A percentile compares a stretch with the other conserved stretches of the same genome.
These are phyloP conservation scores for Rhododendron henanense DNA, from an alignment of 148 eudicot genomes.

Conservation along the genomic window DNA sequence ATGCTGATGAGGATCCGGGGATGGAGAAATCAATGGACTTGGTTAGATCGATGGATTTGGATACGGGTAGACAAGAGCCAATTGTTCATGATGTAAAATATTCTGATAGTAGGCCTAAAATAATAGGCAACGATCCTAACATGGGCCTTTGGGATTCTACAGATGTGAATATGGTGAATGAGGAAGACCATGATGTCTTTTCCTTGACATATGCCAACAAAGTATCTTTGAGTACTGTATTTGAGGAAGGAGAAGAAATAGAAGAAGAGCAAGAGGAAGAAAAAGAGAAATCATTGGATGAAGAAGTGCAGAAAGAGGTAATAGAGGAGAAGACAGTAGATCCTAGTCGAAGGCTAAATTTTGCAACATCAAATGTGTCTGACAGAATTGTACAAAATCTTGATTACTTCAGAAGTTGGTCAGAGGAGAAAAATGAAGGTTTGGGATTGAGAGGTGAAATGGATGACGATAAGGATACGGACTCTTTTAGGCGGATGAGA, in stretches of 20 bases:
- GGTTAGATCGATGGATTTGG: slow-evolving; percentile 48
- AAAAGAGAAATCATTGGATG: slow-evolving; percentile 39
- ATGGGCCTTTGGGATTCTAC: slow-evolving; percentile 10
- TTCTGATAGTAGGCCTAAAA: slow-evolving; percentile 21
- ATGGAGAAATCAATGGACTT: slow-evolving; percentile 95
- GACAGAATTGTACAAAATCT: slow-evolving; percentile 2
- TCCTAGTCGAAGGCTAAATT: slow-evolving; percentile 3
- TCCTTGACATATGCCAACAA: slow-evolving; percentile 32
- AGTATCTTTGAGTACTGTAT: slow-evolving; percentile 70
- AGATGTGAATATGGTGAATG: slow-evolving; percentile 3
- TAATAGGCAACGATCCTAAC: background rate
- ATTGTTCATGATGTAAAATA: slow-evolving; percentile 39
- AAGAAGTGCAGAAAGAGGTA: slow-evolving; percentile 82
- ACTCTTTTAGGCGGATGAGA: slow-evolving; percentile 45
- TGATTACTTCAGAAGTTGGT: slow-evolving; percentile 11
- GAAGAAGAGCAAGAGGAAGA: slow-evolving; percentile 41
- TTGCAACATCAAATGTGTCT: background rate
- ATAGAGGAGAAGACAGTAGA: slow-evolving; percentile 69
- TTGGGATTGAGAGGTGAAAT: slow-evolving; percentile 7
- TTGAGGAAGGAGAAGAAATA: slow-evolving; percentile 76
- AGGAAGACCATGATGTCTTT: slow-evolving; percentile 15
- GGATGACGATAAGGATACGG: slow-evolving; percentile 22
- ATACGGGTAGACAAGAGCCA: slow-evolving; percentile 50
- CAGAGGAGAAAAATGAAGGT: slow-evolving; percentile 4
- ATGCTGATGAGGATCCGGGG: slow-evolving; percentile 66